These are phyloP conservation scores for Candida smagusa DNA, from an alignment of 1,139 yeast species.

Conservation along the genomic window DNA sequence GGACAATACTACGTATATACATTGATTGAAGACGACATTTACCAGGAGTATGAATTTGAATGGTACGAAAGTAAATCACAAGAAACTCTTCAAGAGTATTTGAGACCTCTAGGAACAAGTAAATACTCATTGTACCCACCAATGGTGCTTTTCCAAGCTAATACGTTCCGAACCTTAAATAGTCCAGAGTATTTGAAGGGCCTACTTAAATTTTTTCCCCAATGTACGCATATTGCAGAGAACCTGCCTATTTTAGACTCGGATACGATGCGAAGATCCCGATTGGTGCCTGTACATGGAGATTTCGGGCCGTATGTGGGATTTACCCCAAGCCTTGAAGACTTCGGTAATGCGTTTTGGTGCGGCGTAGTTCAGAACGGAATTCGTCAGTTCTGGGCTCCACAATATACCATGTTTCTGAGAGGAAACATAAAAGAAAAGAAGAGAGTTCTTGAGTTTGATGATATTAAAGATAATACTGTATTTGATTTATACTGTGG, in stretches of 20 bases:
- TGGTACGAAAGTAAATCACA: background rate
- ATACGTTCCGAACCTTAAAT: conserved; percentile 33
- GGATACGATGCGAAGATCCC: conserved; percentile 61
- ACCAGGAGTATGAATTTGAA: background rate
- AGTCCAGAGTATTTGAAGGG: conserved; percentile 23
- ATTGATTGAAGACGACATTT: background rate
- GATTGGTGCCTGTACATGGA: conserved; percentile 58
- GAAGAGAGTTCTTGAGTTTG: conserved; percentile 53
- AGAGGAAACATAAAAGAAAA: conserved; percentile 88
- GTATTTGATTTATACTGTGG: conserved; percentile 79
- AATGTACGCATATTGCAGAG: conserved; percentile 62
- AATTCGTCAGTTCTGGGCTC: conserved; percentile 79
- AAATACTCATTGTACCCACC: conserved; percentile 69
- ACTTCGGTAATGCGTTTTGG: conserved; percentile 64
- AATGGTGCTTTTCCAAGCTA: conserved; percentile 51
- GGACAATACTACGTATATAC: conserved; percentile 12
- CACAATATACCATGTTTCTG: conserved; percentile 81
- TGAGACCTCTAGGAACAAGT: conserved; percentile 20
- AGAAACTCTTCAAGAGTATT: background rate
- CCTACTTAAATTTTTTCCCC: conserved; percentile 13
- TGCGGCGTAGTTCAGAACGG: conserved; percentile 71
- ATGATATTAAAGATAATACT: conserved; percentile 21
- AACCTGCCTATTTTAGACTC: conserved; percentile 64
- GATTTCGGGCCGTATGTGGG: conserved; percentile 53
- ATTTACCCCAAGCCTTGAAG: conserved; percentile 14